phyloP scores from a whole-genome alignment of 306 rosid genomes.

The Chamaecrista fasciculata region DNA sequence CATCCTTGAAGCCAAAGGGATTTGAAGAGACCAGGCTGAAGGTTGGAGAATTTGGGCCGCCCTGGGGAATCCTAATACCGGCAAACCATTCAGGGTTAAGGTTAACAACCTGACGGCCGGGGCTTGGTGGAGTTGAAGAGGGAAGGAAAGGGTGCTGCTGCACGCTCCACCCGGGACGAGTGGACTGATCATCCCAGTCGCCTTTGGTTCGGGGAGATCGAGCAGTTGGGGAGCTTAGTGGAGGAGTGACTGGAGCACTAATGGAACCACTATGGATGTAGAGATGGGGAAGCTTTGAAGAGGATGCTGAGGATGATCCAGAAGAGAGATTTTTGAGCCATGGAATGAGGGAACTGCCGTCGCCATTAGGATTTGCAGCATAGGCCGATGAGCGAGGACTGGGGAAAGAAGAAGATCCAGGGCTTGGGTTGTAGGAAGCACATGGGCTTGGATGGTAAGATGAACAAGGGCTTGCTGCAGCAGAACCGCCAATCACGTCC shows the following conservation, averaged over 20 bases:
- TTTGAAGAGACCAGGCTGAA: conserved; percentile 74
- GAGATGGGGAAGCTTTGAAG: conserved; percentile 63
- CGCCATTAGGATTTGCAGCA: conserved; percentile 55
- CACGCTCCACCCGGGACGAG: conserved; percentile 47
- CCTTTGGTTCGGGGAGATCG: conserved; percentile 57
- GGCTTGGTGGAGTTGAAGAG: conserved; percentile 86
- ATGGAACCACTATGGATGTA: conserved; percentile 65
- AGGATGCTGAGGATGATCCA: conserved; percentile 70
- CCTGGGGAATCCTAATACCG: conserved; percentile 64
- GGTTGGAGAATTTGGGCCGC: conserved; percentile 74
- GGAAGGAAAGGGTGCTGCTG: conserved; percentile 63
- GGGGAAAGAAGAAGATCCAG: conserved; percentile 84
- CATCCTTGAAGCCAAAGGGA: conserved; percentile 82
- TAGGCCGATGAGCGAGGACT: conserved; percentile 73
- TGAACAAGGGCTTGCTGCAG: conserved; percentile 66
- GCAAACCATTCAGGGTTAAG: conserved; percentile 78
- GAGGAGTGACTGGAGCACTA: conserved; percentile 94
- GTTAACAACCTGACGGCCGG: conserved; percentile 58
- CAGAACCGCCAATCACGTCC: conserved; percentile 62
- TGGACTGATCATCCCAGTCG: conserved; percentile 61
- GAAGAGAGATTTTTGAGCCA: conserved; percentile 90
- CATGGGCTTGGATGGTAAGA: conserved; percentile 78
- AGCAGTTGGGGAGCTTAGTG: conserved; percentile 85
- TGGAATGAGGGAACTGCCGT: conserved; percentile 77
- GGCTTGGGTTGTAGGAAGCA: conserved; percentile 90